These are phyloP conservation scores for Boletus sensibilis DNA, from an alignment of 768 basidiomycete genomes.

Conservation along the genomic window DNA sequence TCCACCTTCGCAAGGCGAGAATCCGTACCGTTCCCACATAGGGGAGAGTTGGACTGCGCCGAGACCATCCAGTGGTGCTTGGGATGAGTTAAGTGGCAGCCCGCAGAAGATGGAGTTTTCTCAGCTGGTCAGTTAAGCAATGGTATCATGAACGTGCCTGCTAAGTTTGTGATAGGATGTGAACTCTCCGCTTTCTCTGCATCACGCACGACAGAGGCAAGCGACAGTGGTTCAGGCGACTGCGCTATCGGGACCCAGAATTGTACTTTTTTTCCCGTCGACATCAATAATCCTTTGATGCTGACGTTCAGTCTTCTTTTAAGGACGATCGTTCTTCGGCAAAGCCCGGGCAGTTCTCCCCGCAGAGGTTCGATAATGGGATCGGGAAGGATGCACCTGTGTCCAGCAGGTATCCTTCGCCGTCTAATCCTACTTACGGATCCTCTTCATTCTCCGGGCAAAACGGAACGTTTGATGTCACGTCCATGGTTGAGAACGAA, in stretches of 20 bases:
- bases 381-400: slow-evolving; percentile 41
- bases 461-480: slow-evolving; percentile 38
- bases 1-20: slow-evolving; percentile 44
- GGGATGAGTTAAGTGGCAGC: slow-evolving; percentile 55
- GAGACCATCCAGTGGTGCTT: slow-evolving; percentile 52
- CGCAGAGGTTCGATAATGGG: slow-evolving; percentile 51
- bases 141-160: slow-evolving; percentile 1
- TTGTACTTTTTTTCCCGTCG: slow-evolving; percentile 30
- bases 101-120: slow-evolving; percentile 51
- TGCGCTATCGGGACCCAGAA: slow-evolving; percentile 40
- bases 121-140: slow-evolving; percentile 43
- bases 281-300: slow-evolving; percentile 14
- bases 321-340: slow-evolving; percentile 49
- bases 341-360: slow-evolving; percentile 52
- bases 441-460: slow-evolving; percentile 31
- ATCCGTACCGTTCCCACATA: slow-evolving; percentile 45
- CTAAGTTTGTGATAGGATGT: slow-evolving; percentile 38
- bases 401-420: slow-evolving; percentile 46
- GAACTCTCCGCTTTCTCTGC: slow-evolving; percentile 41
- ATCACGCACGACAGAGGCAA: slow-evolving; percentile 49
- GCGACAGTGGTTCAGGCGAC: slow-evolving; percentile 37
- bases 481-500: slow-evolving; percentile 50
- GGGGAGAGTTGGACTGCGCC: slow-evolving; percentile 53
- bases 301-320: slow-evolving; percentile 16
- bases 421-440: slow-evolving; percentile 40